phyloP scores from a whole-genome alignment of 75 land plant genomes.

The Picea sitchensis region DNA sequence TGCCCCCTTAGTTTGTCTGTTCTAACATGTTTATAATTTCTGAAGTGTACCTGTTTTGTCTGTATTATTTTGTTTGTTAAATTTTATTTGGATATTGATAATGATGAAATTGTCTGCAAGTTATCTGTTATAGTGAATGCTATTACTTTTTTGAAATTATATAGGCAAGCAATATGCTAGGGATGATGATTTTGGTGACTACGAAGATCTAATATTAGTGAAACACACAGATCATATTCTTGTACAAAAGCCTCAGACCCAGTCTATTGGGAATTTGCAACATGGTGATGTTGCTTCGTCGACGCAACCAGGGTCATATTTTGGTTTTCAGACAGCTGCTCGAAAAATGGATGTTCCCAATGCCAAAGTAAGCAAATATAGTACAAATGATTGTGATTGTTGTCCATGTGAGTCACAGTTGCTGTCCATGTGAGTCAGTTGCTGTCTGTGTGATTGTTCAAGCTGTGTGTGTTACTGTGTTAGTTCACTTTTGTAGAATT shows the following conservation, averaged over 20 bases:
- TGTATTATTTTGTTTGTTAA: neutral
- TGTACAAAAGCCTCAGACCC: neutral
- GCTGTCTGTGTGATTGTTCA: neutral
- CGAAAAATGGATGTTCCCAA: slow-evolving; percentile 88
- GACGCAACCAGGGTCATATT: neutral
- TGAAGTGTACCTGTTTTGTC: neutral
- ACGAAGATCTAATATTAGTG: neutral
- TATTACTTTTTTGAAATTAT: neutral
- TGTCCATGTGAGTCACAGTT: no score
- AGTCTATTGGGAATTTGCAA: slow-evolving; percentile 4
- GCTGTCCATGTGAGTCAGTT: no score
- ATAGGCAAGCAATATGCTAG: neutral
- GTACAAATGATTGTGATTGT: no score
- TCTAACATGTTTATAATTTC: neutral
- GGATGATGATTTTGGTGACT: neutral
- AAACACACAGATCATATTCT: neutral
- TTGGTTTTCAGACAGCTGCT: slow-evolving; percentile 23
- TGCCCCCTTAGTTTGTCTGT: neutral
- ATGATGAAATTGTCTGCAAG: neutral
- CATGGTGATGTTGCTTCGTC: slow-evolving; percentile 5
- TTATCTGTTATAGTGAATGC: neutral
- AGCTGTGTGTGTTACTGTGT: neutral
- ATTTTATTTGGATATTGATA: neutral
- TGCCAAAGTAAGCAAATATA: slow-evolving; percentile 48
- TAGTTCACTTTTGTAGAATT: neutral